phyloP scores from a whole-genome alignment of 169 alveolate genomes.

The Babesia ovis region DNA sequence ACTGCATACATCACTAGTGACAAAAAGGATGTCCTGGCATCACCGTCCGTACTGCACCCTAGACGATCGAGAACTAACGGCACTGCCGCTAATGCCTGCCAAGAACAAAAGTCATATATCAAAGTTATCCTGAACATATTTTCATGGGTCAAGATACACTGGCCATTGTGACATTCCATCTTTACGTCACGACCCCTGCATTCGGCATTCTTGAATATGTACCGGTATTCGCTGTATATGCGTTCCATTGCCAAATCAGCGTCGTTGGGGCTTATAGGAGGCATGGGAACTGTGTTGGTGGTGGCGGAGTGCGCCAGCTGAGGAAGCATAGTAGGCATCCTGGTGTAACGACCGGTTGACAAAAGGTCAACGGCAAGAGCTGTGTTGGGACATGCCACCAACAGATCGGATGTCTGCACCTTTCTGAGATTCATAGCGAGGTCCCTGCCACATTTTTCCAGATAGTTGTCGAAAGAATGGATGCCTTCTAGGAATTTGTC shows the following conservation, averaged over 20 bases:
- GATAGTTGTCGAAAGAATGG: constrained; percentile 20
- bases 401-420: constrained; percentile 11
- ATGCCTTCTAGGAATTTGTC: constrained; percentile 39
- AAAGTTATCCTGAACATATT: constrained; percentile 31
- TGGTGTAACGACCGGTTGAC: constrained; percentile 41
- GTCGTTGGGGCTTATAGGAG: constrained; percentile 21
- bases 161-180: constrained; percentile 34
- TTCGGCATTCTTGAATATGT: constrained; percentile 4
- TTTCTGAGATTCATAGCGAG: constrained; percentile 20
- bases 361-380: constrained; percentile 57
- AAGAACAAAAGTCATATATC: constrained; percentile 48
- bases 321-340: constrained; percentile 61
- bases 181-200: background rate
- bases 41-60: constrained; percentile 42
- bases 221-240: constrained; percentile 35
- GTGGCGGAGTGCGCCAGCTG: constrained; percentile 40
- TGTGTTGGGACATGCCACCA: constrained; percentile 44
- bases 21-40: constrained; percentile 10
- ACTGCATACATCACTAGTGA: constrained; percentile 19
- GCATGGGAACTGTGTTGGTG: constrained; percentile 40
- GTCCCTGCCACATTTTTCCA: constrained; percentile 27
- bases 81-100: constrained; percentile 50
- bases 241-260: constrained; percentile 46
- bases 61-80: constrained; percentile 22
- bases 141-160: constrained; percentile 20